Evolutionary conservation across 1,284 basidiomycete species (phyloP), one percentile per base, ranked within the genome.

Genomic region (Ustilago cynodontis): DNA sequence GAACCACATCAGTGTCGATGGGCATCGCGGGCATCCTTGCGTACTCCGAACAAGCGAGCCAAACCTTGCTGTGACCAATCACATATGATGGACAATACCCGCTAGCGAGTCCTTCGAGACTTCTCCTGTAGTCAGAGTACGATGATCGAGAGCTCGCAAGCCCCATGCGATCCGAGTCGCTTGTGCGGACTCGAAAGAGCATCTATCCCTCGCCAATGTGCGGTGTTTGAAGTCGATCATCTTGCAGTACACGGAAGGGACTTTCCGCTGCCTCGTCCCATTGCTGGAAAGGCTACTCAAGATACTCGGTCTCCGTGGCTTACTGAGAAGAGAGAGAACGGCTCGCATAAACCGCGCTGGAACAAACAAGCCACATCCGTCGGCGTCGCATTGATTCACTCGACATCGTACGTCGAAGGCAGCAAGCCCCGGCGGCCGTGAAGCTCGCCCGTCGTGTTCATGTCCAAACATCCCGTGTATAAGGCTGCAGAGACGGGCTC

Each of bases 361-460:
- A 37, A 49, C 56, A 59, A 65, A 59, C 63, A 65, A 55, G 56
- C 56, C 56, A 47, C 37, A 50, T 33, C 54, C 49, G 49, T 33
- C 54, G 54, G 47, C 43, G 31, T 50, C 11, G 43, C 29, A 8
- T 28, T 53, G 49, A 14, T 14, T 33, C 16, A 43, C 20, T 28
- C 20, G 6, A 20, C 16, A 11, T 24, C 11, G 9, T 14, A 13
- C 16, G 28, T 37, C 13, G 18, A 26, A 11, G n/a, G 20, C 2
- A 20, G 14, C 39, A 37, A 47, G 24, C 58, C 26, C 39, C 28
- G 41, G 22, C 20, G 41, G 52, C 39, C 28, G 9, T 24, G 24
- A 24, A 9, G 5, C 4, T 22, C 29, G n/a, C 43, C 26, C n/a
- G 29, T 43, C n/a, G 20, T 26, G 29, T 22, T 13, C 29, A 28